Evolutionary conservation across 441 rosid species (phyloP).

Genomic region (Mallotus repandus): DNA sequence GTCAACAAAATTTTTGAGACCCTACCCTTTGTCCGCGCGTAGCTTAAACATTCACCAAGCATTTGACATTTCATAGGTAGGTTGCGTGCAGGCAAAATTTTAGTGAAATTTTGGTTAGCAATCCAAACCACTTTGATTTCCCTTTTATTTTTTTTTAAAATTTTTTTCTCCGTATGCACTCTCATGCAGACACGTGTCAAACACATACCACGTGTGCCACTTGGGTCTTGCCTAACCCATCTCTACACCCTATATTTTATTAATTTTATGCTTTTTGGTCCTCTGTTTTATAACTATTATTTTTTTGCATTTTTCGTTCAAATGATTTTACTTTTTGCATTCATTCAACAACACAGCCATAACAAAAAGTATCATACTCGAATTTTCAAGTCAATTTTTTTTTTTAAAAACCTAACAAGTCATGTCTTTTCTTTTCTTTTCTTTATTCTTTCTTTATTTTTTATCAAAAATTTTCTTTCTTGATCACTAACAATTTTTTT

Average conservation of each 20-base stretch:
- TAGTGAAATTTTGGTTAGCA: conserved; percentile 34
- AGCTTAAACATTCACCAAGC: not conserved
- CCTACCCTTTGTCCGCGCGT: too few relatives aligned
- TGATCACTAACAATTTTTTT: too few relatives aligned
- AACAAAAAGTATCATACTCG: too few relatives aligned
- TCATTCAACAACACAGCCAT: too few relatives aligned
- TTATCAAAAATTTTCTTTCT: too few relatives aligned
- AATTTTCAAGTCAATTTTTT: too few relatives aligned
- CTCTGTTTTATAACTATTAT: not conserved
- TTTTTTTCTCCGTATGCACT: not conserved
- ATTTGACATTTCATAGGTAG: conserved; percentile 25
- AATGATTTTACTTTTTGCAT: too few relatives aligned
- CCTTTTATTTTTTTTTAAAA: not conserved
- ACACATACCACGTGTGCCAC: not conserved
- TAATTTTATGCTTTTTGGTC: not conserved
- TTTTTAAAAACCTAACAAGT: too few relatives aligned
- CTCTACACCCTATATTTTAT: not conserved
- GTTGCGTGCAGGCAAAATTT: conserved; percentile 52
- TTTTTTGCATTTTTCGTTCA: not conserved
- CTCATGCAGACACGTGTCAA: not conserved
- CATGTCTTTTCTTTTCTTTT: too few relatives aligned
- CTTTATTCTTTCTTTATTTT: too few relatives aligned
- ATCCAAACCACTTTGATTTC: conserved; percentile 23
- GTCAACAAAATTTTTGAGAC: too few relatives aligned
- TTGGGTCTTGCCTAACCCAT: conserved; percentile 11